These are phyloP conservation scores for Stagonosporopsis rhizophila DNA, from an alignment of 2,329 filamentous ascomycete species.

Conservation along the genomic window DNA sequence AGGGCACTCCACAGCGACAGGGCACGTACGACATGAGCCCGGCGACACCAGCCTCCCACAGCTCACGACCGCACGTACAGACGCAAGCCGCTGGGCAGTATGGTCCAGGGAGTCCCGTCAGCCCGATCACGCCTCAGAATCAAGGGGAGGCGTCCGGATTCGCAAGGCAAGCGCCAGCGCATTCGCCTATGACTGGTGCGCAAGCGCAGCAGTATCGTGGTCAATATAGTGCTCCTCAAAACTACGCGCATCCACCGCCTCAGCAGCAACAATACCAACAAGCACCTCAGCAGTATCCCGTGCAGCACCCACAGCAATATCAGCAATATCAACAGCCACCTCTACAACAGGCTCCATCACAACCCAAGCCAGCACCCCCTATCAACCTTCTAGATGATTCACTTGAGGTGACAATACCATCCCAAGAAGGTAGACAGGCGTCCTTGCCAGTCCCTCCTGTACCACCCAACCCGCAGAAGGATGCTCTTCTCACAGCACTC, in stretches of 20 bases:
- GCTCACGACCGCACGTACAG: slow-evolving; percentile 36
- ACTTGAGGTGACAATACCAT: slow-evolving; percentile 65
- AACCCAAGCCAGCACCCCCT: slow-evolving; percentile 34
- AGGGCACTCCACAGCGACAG: slow-evolving; percentile 29
- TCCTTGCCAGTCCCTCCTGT: slow-evolving; percentile 78
- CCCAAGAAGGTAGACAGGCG: slow-evolving; percentile 54
- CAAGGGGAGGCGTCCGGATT: slow-evolving; percentile 32
- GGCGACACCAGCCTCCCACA: slow-evolving; percentile 38
- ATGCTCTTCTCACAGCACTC: slow-evolving; percentile 80
- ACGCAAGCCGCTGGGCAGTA: slow-evolving; percentile 33
- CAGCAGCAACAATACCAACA: slow-evolving; percentile 24
- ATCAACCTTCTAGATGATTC: slow-evolving; percentile 68
- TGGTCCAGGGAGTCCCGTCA: slow-evolving; percentile 46
- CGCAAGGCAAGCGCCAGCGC: slow-evolving; percentile 28
- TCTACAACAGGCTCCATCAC: slow-evolving; percentile 27
- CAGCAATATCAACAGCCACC: slow-evolving; percentile 28
- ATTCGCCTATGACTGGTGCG: slow-evolving; percentile 20
- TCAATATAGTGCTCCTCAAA: slow-evolving; percentile 7
- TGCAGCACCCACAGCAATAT: slow-evolving; percentile 23
- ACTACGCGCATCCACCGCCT: slow-evolving; percentile 21
- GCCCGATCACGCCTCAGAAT: slow-evolving; percentile 44
- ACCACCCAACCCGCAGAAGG: slow-evolving; percentile 94
- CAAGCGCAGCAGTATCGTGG: slow-evolving; percentile 23
- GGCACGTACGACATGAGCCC: slow-evolving; percentile 35
- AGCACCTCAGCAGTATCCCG: slow-evolving; percentile 20